Base-by-base conservation (phyloP, 352 stramenopile species). In the Pythium dissotocum region DNA sequence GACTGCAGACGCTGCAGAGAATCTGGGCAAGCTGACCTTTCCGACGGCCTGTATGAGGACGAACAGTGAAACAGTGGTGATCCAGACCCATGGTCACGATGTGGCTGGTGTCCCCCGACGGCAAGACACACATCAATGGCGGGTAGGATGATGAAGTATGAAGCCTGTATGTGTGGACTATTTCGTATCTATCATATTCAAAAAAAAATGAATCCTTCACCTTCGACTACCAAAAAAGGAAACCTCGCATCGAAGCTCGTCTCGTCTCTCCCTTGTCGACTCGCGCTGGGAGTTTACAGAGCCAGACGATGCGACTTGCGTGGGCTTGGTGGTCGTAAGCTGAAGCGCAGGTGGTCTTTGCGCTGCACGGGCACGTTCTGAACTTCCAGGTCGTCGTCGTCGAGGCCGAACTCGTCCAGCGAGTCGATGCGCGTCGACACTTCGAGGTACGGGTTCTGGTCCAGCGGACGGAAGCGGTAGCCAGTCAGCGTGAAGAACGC, bases 401-500 rank as follows among this genome's bases (percentile, higher is more conserved):
- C 77, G 8, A 91, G 63, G 0, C 76, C 74, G 67, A 94, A 94
- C 38, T 92, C 86, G 30, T 94, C 88, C 33, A 97, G 71, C 18
- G 90, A 78, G 3, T 91, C 87, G 30, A 96, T 88, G 61, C 83
- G 78, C 40, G 68, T 80, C 7, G 78, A 70, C 4, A 98, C 71
- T 64, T 90, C 72, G 38, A 99, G 63, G 75, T 99, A 99, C 61
- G 93, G 91, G 71, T 98, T 98, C 28, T 96, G 82, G 28, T 85
- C 72, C 63, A 90, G 72, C 0, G 97, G 97, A 48, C 91, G 81
- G 72, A 99, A 99, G 54, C 95, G 76, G 53, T 90, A 91, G 36
- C 95, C 97, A 6, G 95, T 95, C 35, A 96, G 52, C 0, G 82
- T 69, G 76, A 99, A 99, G 74, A 99, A 99, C n/a, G 72, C 67